Base-by-base conservation (phyloP, 257 asterid genomes). In the Capsicum rhomboideum region DNA sequence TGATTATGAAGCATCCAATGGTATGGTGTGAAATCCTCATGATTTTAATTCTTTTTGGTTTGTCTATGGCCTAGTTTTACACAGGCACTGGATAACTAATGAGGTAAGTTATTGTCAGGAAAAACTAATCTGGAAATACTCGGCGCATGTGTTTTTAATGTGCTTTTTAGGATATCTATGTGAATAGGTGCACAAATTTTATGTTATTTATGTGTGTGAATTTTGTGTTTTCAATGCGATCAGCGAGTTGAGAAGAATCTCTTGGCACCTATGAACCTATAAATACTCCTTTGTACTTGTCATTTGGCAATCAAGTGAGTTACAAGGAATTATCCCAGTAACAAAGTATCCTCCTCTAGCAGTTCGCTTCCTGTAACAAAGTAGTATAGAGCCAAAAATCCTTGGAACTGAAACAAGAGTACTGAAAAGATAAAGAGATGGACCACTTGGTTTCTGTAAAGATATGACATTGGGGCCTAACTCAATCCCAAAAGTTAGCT, bases 1-100 rank as follows among this genome's bases (percentile, higher is more conserved):
- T n/a, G 89, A 91, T 29, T 75, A 88, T 50, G 92, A 88, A 75
- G 42, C 49, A 18, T 66, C 92, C 79, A 88, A 90, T 69, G 97
- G 97, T 93, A 91, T 34, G 9, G 64, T 68, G 0, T 56, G 52
- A 6, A 52, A 56, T 54, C 6, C 9, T 49, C 63, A 59, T 29
- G 21, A 63, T 68, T 42, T 34, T 28, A 28, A 49, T 31, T 34
- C n/a, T 14, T 28, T 61, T 20, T 49, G 81, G 14, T 50, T 8
- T 20, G 2, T 50, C 10, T 75, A 26, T 75, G 44, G 59, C 44
- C 61, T 75, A 49, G n/a, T 75, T 75, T 8, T 49, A 23, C 12
- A 23, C 80, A 14, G 40, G 40, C 14, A 14, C 59, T 17, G 23
- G 81, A 49, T 4, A 75, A 40, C 14, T 77, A 31, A 50, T 50